Conservation (phyloP, 2,329 filamentous ascomycete genomes). For the Ophiostoma australiae region DNA sequence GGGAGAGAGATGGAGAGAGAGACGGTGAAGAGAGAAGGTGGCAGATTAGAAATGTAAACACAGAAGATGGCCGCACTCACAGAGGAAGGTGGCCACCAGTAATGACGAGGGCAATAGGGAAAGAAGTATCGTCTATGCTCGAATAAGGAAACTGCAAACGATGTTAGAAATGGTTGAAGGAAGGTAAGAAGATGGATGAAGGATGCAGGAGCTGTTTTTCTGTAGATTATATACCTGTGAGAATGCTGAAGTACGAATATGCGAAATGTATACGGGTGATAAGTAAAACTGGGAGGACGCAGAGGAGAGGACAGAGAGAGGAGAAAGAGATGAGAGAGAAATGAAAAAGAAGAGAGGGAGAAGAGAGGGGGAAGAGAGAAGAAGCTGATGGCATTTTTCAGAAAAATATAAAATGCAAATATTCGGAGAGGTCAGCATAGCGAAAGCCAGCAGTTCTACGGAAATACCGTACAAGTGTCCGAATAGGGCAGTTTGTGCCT, state of each 20-base stretch:
- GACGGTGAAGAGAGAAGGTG: neutral
- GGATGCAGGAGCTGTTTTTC: too few species aligned
- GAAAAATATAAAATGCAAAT: neutral
- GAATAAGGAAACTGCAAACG: constrained; percentile 4
- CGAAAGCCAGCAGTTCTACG: neutral
- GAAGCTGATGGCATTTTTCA: neutral
- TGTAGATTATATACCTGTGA: neutral
- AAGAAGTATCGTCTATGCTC: constrained; percentile 1
- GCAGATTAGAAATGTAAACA: neutral
- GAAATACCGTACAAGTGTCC: neutral
- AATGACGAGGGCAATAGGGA: neutral
- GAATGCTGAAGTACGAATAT: neutral
- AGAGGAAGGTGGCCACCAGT: neutral
- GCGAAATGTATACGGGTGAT: neutral
- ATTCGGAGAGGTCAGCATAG: neutral
- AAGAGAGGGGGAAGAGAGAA: neutral
- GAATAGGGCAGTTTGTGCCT: neutral
- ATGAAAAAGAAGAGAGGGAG: neutral
- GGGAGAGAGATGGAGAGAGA: neutral
- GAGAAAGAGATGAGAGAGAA: neutral
- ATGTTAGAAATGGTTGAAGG: neutral
- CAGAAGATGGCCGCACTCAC: neutral
- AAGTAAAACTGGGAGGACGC: neutral
- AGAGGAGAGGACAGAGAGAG: neutral
- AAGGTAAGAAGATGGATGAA: neutral